Conservation (phyloP, 306 rosid species). For the barrel medic (Medicago truncatula) region MtrunA17r5.0-ANR NC_053046.1:2651001-2651500, state of each 20-base stretch:
- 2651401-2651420: too few species aligned
- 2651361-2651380: too few species aligned
- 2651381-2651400: too few species aligned
- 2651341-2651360: too few species aligned
- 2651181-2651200: not conserved
- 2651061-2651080: slow-evolving; percentile 94
- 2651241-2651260: not conserved
- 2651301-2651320: slow-evolving; percentile 52
- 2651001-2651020: not conserved
- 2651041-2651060: slow-evolving; percentile 95
- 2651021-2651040: slow-evolving; percentile 70
- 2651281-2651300: slow-evolving; percentile 54
- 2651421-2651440: too few species aligned
- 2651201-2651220: not conserved
- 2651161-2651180: slow-evolving; percentile 60
- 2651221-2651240: not conserved
- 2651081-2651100: slow-evolving; percentile 92
- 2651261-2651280: not conserved
- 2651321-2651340: not conserved
- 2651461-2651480: too few species aligned
- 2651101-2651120: slow-evolving; percentile 57
- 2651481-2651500: too few species aligned
- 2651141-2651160: slow-evolving; percentile 64
- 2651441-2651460: too few species aligned
- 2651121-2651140: slow-evolving; percentile 63